Percentiles rank a stretch among this genome's conserved stretches.
Conservation (phyloP, 2,329 filamentous ascomycete genomes). For the Talaromyces sp. region DNA sequence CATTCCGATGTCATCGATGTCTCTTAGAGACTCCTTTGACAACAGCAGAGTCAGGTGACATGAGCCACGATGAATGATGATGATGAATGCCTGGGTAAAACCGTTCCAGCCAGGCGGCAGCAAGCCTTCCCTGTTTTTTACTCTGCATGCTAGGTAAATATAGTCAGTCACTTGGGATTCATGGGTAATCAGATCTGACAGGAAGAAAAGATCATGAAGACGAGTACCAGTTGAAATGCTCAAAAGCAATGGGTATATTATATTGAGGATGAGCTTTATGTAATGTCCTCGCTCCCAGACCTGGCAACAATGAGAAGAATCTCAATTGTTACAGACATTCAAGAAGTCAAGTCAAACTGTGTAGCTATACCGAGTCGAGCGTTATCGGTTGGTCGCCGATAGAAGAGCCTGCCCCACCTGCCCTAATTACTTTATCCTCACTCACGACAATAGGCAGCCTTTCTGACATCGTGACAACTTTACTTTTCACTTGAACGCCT, state of each 20-base stretch:
- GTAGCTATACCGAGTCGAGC: not conserved
- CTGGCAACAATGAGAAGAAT: not conserved
- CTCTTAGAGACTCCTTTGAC: not conserved
- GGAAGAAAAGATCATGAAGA: not conserved
- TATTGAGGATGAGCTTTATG: not conserved
- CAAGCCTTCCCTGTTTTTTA: too few relatives aligned
- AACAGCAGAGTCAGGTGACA: not conserved
- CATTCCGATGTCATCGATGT: constrained; percentile 1
- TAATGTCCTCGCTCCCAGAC: not conserved
- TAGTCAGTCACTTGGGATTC: too few relatives aligned
- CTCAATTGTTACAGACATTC: not conserved
- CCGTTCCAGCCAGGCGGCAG: not conserved
- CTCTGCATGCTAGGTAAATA: too few relatives aligned
- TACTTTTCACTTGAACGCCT: not conserved
- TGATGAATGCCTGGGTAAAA: not conserved
- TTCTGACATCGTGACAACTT: not conserved
- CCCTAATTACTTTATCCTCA: not conserved
- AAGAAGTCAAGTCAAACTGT: too few relatives aligned
- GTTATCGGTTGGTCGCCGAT: constrained; percentile 5
- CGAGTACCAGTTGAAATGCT: not conserved
- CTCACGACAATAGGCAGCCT: not conserved
- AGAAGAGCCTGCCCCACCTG: constrained; percentile 4
- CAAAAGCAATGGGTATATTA: not conserved
- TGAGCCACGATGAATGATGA: not conserved
- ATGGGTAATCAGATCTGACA: not conserved